Conservation (phyloP, 2,329 filamentous ascomycete genomes). For the Phialophora tarda region DNA sequence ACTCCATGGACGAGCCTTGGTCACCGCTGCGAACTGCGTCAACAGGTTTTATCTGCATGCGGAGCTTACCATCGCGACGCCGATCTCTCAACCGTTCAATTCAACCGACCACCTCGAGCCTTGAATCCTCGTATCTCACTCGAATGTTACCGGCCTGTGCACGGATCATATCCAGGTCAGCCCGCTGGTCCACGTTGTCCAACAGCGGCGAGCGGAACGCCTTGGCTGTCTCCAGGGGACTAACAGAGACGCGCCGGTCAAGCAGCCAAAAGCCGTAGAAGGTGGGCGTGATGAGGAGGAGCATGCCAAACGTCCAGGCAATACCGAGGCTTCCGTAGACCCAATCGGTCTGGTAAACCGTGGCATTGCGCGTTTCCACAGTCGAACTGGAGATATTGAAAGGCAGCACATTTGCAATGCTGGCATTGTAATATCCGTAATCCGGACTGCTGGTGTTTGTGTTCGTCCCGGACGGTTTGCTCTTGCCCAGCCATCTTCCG, state of each 20-base stretch:
- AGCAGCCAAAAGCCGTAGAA: slow-evolving; percentile 35
- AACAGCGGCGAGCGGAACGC: slow-evolving; percentile 32
- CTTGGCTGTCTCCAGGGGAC: slow-evolving; percentile 33
- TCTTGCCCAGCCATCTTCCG: slow-evolving; percentile 1
- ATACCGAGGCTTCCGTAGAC: background rate
- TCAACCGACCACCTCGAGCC: background rate
- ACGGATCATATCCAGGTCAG: background rate
- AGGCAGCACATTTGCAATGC: background rate
- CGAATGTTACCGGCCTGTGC: background rate
- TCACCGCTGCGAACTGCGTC: background rate
- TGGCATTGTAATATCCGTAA: background rate
- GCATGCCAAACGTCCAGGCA: slow-evolving; percentile 7
- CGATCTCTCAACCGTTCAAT: background rate
- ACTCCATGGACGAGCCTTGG: background rate
- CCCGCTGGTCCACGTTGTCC: background rate
- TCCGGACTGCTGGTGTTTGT: background rate
- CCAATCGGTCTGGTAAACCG: slow-evolving; percentile 5
- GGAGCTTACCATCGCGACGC: background rate
- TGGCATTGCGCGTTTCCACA: background rate
- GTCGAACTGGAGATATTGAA: background rate
- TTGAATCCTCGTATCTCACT: background rate
- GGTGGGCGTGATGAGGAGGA: slow-evolving; percentile 12
- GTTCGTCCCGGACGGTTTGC: background rate
- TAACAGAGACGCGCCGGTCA: slow-evolving; percentile 25
- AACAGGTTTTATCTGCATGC: background rate